Evolutionary conservation across 306 rosid genomes (phyloP), one percentile per base, ranked within the genome.

Genomic region (Quercus wislizeni): DNA sequence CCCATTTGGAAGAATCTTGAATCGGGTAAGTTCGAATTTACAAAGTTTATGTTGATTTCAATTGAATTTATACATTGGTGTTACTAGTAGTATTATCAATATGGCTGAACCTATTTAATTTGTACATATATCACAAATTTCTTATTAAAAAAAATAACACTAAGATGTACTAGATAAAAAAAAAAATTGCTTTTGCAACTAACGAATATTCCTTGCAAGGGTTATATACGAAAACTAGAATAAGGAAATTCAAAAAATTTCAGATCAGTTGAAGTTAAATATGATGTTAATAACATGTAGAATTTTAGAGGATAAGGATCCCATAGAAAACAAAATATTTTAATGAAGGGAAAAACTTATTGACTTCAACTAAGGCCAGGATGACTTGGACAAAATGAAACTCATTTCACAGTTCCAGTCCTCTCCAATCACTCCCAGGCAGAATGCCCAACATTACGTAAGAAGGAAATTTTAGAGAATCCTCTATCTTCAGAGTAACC

Each of bases 1-100:
- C 10, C 99, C 99, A 75, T 85, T 97, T n/a, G 99, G 99, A 82
- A 91, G 99, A 89, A 92, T 92, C 82, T 85, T 95, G 79, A 95
- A 93, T 74, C 86, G 99, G 91, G 99, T 95, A 89, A 88, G 5
- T 76, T 43, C 8, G 5, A 62, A 55, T 74, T 75, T 25, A 4
- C 18, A 71, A 0, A 20, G 27, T 52, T 25, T 52, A 17, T 9
- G 72, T 67, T 51, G 27, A 14, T 56, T 35, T 25, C 63, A 17
- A 19, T 78, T 27, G 51, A 67, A 61, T 63, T 63, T 75, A 27
- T 69, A 57, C 78, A 51, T 27, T 38, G 54, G 46, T 76, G 49
- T 56, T 58, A 27, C 62, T 70, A 19, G 3, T 79, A 46, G 23
- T n/a, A 59, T 59, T 23, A 59, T 23, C 12, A 59, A 5, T n/a